Conservation (phyloP, 78 protist species). For the Dictyostelium purpureum region DNA sequence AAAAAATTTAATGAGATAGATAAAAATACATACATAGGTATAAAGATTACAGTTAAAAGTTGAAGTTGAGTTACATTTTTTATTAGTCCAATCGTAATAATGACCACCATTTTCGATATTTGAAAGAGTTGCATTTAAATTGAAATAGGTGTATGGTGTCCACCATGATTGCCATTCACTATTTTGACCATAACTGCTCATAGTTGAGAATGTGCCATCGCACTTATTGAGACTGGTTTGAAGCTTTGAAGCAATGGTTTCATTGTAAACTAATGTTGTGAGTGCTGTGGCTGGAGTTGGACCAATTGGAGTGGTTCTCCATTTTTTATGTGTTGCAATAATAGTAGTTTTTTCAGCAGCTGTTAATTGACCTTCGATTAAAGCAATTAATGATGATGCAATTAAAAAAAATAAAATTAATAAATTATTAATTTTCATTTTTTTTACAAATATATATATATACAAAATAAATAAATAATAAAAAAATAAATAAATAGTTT, state of each 20-base stretch:
- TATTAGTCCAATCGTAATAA: slow-evolving; percentile 4
- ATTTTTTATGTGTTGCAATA: neutral
- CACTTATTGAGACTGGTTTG: slow-evolving; percentile 14
- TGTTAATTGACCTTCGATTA: neutral
- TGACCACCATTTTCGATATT: neutral
- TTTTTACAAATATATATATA: neutral
- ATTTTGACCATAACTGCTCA: neutral
- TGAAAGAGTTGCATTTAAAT: neutral
- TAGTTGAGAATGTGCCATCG: neutral
- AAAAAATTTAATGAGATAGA: too few relatives aligned
- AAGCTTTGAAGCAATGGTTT: neutral
- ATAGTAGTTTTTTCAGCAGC: neutral
- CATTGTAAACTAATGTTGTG: neutral
- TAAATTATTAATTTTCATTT: neutral
- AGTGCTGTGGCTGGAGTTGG: slow-evolving; percentile 30
- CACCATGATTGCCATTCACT: slow-evolving; percentile 29
- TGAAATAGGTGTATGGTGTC: slow-evolving; percentile 23
- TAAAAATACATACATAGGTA: neutral
- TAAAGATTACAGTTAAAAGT: neutral
- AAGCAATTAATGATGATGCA: neutral
- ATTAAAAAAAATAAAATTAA: neutral
- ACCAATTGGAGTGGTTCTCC: slow-evolving; percentile 31
- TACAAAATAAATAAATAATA: neutral
- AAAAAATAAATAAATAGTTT: neutral
- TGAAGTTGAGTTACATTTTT: neutral